Conservation (phyloP, 306 rosid genomes). For the Trichosanthes truncata region DNA sequence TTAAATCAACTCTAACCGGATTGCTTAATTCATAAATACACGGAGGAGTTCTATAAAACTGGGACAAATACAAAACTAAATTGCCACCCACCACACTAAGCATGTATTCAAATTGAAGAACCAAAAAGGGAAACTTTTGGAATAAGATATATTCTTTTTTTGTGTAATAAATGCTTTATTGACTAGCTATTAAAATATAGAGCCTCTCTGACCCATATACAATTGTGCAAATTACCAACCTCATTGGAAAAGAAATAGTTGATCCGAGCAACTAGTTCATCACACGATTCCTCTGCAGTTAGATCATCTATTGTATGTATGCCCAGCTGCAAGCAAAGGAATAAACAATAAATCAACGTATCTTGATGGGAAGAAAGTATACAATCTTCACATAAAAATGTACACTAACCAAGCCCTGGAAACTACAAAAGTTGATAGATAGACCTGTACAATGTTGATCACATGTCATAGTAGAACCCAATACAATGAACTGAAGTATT, state of each 20-base stretch:
- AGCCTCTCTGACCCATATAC: not conserved
- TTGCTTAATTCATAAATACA: not conserved
- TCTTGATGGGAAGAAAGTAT: not conserved
- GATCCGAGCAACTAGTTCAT: slow-evolving; percentile 42
- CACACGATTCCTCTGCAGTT: slow-evolving; percentile 53
- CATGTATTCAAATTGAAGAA: not conserved
- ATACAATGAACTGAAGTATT: not conserved
- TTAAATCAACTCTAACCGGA: not conserved
- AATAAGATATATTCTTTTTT: not conserved
- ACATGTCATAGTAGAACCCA: not conserved
- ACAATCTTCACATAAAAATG: not conserved
- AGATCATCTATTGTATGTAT: slow-evolving; percentile 27
- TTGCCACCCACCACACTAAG: not conserved
- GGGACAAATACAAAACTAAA: not conserved
- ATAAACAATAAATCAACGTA: not conserved
- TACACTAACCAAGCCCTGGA: not conserved
- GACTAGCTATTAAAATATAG: not conserved
- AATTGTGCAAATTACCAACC: slow-evolving; percentile 34
- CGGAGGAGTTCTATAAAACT: not conserved
- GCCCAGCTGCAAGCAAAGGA: slow-evolving; percentile 54
- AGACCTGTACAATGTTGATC: not conserved
- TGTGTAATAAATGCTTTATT: not conserved
- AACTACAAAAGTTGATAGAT: not conserved
- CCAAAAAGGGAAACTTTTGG: not conserved
- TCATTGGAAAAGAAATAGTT: slow-evolving; percentile 51